Conservation (phyloP, 2,329 filamentous ascomycete genomes). For the Aspergillus brasiliensis region DNA sequence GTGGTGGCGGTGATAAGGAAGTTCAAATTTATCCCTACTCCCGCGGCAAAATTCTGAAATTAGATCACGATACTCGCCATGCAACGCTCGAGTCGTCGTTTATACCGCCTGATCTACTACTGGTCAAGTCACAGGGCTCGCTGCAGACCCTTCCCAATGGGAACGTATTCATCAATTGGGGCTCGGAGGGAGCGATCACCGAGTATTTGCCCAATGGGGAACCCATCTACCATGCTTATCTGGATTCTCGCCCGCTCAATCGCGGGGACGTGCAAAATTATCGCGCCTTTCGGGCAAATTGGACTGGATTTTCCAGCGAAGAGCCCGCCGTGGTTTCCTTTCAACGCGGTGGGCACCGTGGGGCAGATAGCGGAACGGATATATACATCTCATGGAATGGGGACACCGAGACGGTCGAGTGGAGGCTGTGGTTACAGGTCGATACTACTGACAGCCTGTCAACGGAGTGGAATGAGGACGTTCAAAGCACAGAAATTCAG, state of each 20-base stretch:
- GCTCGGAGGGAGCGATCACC: conserved; percentile 24
- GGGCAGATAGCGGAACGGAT: conserved; percentile 21
- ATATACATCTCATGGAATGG: conserved; percentile 59
- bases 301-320: conserved; percentile 37
- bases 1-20: conserved; percentile 32
- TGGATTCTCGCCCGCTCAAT: conserved; percentile 24
- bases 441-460: no score
- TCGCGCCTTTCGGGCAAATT: conserved; percentile 40
- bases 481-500: no score
- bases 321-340: conserved; percentile 38
- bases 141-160: conserved; percentile 30
- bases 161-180: conserved; percentile 34
- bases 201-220: conserved; percentile 30
- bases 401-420: conserved; percentile 47
- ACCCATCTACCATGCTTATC: conserved; percentile 37
- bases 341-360: conserved; percentile 20
- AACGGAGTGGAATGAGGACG: no score
- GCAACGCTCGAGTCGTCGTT: conserved; percentile 11
- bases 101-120: conserved; percentile 24
- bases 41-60: conserved; percentile 48
- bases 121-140: conserved; percentile 27
- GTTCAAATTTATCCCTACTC: conserved; percentile 46
- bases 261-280: conserved; percentile 36
- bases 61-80: conserved; percentile 43
- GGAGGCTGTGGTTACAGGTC: conserved; percentile 31